These are phyloP conservation scores for Firmiana major DNA, from an alignment of 345 rosid species.

Conservation along the genomic window DNA sequence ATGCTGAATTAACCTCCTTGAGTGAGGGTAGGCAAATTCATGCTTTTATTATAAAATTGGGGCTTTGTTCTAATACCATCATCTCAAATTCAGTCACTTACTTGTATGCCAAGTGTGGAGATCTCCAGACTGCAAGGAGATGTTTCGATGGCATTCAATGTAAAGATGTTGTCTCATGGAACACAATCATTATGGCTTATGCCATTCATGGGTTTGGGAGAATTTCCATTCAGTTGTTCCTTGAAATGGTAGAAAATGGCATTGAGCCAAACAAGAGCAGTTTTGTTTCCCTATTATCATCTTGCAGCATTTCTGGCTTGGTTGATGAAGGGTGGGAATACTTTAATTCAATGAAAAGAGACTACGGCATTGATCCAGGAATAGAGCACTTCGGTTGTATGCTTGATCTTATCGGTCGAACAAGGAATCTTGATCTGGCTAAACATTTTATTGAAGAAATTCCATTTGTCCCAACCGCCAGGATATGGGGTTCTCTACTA, in stretches of 20 bases:
- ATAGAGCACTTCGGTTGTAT: slow-evolving; percentile 73
- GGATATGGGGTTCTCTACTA: slow-evolving; percentile 80
- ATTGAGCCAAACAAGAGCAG: slow-evolving; percentile 61
- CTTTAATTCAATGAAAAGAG: slow-evolving; percentile 55
- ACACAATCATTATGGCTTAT: slow-evolving; percentile 66
- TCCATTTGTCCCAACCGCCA: slow-evolving; percentile 55
- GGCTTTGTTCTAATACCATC: slow-evolving; percentile 33
- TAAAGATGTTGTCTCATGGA: slow-evolving; percentile 76
- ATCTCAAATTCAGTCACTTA: slow-evolving; percentile 58
- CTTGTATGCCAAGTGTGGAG: slow-evolving; percentile 72
- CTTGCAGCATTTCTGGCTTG: slow-evolving; percentile 74
- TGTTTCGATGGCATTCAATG: slow-evolving; percentile 37
- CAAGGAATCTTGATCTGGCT: slow-evolving; percentile 46
- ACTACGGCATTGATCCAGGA: slow-evolving; percentile 61
- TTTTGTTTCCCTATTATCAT: slow-evolving; percentile 56
- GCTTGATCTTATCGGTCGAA: slow-evolving; percentile 74
- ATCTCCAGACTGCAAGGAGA: slow-evolving; percentile 54
- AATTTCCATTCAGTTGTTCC: slow-evolving; percentile 43
- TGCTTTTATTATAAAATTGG: slow-evolving; percentile 40
- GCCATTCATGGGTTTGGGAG: slow-evolving; percentile 65
- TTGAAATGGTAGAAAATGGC: slow-evolving; percentile 43
- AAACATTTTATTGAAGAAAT: slow-evolving; percentile 52
- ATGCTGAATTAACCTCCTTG: slow-evolving; percentile 50
- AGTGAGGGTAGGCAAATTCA: slow-evolving; percentile 57
- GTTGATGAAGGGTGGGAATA: slow-evolving; percentile 66